Evolutionary conservation across 495 filamentous ascomycete species (phyloP), one percentile per base, ranked within the genome.

Genomic region (Xylaria curta): DNA sequence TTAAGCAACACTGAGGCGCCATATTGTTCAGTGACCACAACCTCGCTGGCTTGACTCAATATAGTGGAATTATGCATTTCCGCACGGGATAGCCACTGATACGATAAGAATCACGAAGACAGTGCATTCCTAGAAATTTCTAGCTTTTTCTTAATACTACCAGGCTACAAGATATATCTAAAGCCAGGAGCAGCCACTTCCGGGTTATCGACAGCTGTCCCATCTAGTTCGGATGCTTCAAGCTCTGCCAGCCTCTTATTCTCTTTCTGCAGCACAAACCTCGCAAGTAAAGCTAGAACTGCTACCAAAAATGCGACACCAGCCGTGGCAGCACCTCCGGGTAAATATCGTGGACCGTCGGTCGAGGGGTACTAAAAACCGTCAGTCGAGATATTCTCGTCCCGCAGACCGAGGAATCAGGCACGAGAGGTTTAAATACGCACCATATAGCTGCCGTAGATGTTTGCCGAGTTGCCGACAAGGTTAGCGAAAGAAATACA

Each of bases 401-500:
- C 12, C 10, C 24, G 26, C 3, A 51, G 24, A 28, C 51, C 12
- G 12, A 15, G 51, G 5, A 10, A 26, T 5, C 10, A 54, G 10
- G 12, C 12, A 54, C 12, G 24, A 0, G 12, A 54, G 17, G 24
- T 2, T 13, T 10, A 28, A 1, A 26, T 28, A 26, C 24, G 26
- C 4, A 54, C 51, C 74, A 90, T 82, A 77, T 89, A 89, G 49
- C 83, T 81, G 19, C 86, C 86, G 74, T 88, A 89, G 56, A 89
- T 86, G 68, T 83, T 88, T 3, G 82, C 83, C 26, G 81, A 75
- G 75, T 89, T 89, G 3, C 84, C 85, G 58, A 88, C 77, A 67
- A 86, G 86, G 73, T 88, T 89, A 53, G 84, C 84, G 67, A 89
- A 87, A 33, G 86, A 85, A 19, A 90, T 78, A 19, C 82, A 77